Percentiles rank a stretch among this genome's conserved stretches.
Conservation (phyloP, 1,284 basidiomycete genomes). For the Ganoderma leucocontextum region DNA sequence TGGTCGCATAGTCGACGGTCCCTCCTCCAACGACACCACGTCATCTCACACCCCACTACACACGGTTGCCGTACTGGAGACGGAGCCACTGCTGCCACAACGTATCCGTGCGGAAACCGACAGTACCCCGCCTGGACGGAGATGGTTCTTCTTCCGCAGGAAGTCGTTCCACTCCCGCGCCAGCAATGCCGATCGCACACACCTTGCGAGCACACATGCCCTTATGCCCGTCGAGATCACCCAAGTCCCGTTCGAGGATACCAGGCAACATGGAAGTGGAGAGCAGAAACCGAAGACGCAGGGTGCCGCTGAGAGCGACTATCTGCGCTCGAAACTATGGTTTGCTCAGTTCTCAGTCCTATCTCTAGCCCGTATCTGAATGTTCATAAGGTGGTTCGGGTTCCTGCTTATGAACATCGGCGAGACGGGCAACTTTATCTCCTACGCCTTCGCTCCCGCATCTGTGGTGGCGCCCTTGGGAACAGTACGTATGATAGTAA, state of each 20-base stretch:
- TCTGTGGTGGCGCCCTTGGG: conserved; percentile 96
- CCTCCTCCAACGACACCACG: background rate
- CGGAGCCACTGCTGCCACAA: conserved; percentile 31
- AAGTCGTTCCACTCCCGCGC: conserved; percentile 26
- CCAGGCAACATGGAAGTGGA: conserved; percentile 29
- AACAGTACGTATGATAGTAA: conserved; percentile 64
- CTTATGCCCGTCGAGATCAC: conserved; percentile 40
- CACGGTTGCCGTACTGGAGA: conserved; percentile 32
- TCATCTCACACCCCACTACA: conserved; percentile 13
- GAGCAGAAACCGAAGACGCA: conserved; percentile 46
- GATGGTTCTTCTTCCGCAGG: conserved; percentile 29
- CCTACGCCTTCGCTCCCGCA: conserved; percentile 90
- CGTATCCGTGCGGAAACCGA: conserved; percentile 5
- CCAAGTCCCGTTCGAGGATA: conserved; percentile 19
- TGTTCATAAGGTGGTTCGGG: conserved; percentile 81
- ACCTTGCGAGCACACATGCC: conserved; percentile 36
- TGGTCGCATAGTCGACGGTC: background rate
- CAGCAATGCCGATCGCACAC: conserved; percentile 31
- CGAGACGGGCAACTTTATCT: conserved; percentile 92
- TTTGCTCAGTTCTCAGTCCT: conserved; percentile 40
- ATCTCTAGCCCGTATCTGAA: conserved; percentile 1
- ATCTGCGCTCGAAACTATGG: conserved; percentile 88
- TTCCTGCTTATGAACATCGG: conserved; percentile 91
- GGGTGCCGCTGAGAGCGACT: conserved; percentile 61
- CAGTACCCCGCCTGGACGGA: conserved; percentile 12